phyloP scores from a whole-genome alignment of 1,139 yeast genomes.

The Debaryomyces singareniensis region DNA sequence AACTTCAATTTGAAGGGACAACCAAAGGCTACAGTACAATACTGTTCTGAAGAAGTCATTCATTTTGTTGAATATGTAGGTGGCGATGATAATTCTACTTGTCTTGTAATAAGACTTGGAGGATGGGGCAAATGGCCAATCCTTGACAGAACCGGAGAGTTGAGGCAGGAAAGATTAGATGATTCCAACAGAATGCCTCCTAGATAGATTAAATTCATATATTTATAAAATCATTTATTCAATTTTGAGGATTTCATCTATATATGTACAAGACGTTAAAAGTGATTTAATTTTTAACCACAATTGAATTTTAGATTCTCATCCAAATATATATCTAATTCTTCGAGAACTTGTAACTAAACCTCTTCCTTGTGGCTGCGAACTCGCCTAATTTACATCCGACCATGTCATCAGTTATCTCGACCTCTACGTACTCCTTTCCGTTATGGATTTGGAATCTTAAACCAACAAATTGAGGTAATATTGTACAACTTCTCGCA shows the following conservation, averaged over 20 bases:
- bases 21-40: conserved; percentile 73
- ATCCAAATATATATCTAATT: too few species aligned
- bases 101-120: conserved; percentile 66
- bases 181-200: conserved; percentile 19
- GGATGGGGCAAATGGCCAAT: conserved; percentile 97
- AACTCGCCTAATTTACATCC: conserved; percentile 96
- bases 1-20: conserved; percentile 65
- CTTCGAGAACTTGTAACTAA: conserved; percentile 71
- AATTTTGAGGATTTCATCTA: too few species aligned
- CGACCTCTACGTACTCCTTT: conserved; percentile 84
- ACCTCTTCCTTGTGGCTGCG: conserved; percentile 87
- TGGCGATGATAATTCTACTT: conserved; percentile 92
- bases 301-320: too few species aligned
- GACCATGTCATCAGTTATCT: conserved; percentile 91
- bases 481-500: conserved; percentile 87
- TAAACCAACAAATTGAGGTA: conserved; percentile 93
- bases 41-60: conserved; percentile 78
- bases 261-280: too few species aligned
- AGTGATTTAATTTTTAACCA: too few species aligned
- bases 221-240: too few species aligned
- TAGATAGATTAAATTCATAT: too few species aligned
- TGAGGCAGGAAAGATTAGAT: conserved; percentile 68
- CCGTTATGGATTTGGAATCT: conserved; percentile 96
- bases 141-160: conserved; percentile 72
- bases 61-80: conserved; percentile 82